A percentile compares a stretch with the other conserved stretches of the same genome.
Evolutionary conservation across 257 asterid species (phyloP).

Genomic region (Nyctanthes arbortristis): DNA sequence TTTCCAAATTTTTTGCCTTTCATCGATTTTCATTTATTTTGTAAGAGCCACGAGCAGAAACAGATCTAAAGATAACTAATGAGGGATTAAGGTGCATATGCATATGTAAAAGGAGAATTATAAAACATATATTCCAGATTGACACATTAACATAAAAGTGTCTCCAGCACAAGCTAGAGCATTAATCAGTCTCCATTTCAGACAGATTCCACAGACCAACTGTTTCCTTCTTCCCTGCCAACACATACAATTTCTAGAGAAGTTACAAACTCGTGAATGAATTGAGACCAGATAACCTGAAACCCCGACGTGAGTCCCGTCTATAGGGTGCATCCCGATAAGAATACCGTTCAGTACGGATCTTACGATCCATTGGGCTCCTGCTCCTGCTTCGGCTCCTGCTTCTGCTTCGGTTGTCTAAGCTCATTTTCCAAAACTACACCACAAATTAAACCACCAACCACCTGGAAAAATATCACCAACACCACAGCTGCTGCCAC

Average conservation of each 20-base stretch:
- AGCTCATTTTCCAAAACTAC: constrained; percentile 64
- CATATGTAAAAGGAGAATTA: constrained; percentile 11
- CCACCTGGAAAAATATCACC: constrained; percentile 51
- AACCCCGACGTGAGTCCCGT: constrained; percentile 80
- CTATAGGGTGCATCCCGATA: constrained; percentile 95
- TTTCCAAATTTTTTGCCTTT: neutral
- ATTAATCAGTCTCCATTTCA: constrained; percentile 25
- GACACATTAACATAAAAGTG: constrained; percentile 6
- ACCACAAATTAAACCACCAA: constrained; percentile 48
- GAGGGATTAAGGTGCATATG: constrained; percentile 23
- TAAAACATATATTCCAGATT: neutral
- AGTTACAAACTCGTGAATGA: constrained; percentile 39
- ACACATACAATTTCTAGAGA: constrained; percentile 37
- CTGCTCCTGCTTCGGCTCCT: constrained; percentile 54
- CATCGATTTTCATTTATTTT: neutral
- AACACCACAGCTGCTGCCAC: constrained; percentile 70
- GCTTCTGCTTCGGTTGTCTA: constrained; percentile 35
- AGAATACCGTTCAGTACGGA: constrained; percentile 74
- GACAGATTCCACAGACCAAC: constrained; percentile 32
- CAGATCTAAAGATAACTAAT: neutral
- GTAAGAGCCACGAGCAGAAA: neutral
- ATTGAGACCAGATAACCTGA: constrained; percentile 81
- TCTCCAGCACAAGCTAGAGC: neutral
- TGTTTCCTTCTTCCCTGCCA: constrained; percentile 39
- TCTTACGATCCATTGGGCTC: constrained; percentile 96